Percentiles rank a stretch among this genome's conserved stretches.
phyloP scores from a whole-genome alignment of 305 asterid species.

The Solanum hybrid region DNA sequence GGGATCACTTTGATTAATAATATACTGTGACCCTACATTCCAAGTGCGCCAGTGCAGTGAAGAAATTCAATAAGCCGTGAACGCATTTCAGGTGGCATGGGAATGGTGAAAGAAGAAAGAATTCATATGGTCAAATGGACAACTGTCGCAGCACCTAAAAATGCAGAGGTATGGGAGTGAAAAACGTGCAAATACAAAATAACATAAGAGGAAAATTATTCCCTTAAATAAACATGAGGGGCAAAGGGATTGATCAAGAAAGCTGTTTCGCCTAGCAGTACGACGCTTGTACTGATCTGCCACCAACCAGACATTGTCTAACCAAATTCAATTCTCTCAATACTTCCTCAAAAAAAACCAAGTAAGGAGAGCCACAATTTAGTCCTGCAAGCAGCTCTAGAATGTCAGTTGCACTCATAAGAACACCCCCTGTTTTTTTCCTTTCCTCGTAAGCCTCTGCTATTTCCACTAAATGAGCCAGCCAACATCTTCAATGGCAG shows the following conservation, averaged over 20 bases:
- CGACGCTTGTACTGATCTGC: neutral
- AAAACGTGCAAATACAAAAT: neutral
- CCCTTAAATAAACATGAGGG: neutral
- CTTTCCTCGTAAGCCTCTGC: neutral
- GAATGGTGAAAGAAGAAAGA: neutral
- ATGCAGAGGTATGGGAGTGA: neutral
- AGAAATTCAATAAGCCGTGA: neutral
- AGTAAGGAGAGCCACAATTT: neutral
- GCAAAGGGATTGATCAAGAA: neutral
- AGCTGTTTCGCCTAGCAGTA: neutral
- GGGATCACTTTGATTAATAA: neutral
- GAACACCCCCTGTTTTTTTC: neutral
- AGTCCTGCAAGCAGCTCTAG: neutral
- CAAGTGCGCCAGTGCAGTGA: neutral
- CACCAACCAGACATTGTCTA: neutral
- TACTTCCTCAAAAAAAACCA: neutral
- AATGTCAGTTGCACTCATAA: neutral
- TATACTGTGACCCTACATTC: neutral
- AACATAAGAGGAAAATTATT: neutral
- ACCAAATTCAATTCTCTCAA: neutral
- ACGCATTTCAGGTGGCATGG: neutral
- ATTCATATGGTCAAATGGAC: neutral
- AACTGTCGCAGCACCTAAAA: neutral
- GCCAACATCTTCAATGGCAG: neutral
- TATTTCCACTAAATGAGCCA: neutral